Base-by-base conservation (phyloP, 1,284 basidiomycete species). In the Cryptococcus sp. region DNA sequence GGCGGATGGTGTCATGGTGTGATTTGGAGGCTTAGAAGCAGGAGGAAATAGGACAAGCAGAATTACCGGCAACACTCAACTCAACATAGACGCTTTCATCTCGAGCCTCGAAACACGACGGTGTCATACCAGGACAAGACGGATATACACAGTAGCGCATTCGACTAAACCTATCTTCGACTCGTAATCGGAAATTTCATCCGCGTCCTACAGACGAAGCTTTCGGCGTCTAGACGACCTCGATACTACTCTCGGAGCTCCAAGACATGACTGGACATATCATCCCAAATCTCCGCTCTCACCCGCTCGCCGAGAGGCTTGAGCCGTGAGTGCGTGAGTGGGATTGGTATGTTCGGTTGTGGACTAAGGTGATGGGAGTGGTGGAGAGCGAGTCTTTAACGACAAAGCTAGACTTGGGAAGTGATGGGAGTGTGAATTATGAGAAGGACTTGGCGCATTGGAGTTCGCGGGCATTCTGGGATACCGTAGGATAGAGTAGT, bases 231-330 rank as follows among this genome's bases (percentile, higher is more conserved):
- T 5, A n/a, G 23, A 19, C 22, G 25, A 16, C 59, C 35, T 19
- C 3, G 20, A 6, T 51, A 45, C 49, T 25, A 23, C 35, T 23
- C 45, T 35, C 19, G 39, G 38, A 40, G 38, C 47, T 52, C 11
- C n/a, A 22, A 19, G 8, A n/a, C 19, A 48, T 38, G 42, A 31
- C 49, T 19, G n/a, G 38, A 6, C 25, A 40, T 42, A 56, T 60
- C 48, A 46, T 50, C 54, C 53, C 61, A 59, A 48, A 52, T 48
- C 47, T 59, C 61, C 61, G 61, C 58, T 51, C 44, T 41, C 64
- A 67, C 70, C 70, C 70, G 70, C 70, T 72, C 70, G 63, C 69
- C 66, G 52, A 60, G 53, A 61, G 69, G 70, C 55, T 72, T 65
- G 70, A 72, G 70, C 70, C 70, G 70, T 68, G 64, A 47, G 46